Evolutionary conservation across 2,329 filamentous ascomycete species (phyloP).

Genomic region (Trichoderma breve): DNA sequence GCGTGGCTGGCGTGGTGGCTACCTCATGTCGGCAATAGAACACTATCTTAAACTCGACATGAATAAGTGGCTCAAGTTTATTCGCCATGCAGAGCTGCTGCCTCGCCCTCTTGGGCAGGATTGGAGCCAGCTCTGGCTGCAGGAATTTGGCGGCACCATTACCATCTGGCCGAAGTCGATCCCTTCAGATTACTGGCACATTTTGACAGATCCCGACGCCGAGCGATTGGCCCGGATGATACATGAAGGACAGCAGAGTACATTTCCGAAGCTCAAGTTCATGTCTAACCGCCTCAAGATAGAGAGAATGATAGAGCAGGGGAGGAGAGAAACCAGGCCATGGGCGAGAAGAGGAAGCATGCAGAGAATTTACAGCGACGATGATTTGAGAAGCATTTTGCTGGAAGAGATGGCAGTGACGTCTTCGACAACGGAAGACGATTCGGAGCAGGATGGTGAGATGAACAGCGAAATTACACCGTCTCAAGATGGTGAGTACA

Average conservation of each 20-base stretch:
- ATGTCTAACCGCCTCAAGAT: constrained; percentile 82
- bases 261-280: constrained; percentile 90
- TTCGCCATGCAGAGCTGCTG: constrained; percentile 86
- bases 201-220: constrained; percentile 78
- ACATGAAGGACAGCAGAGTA: constrained; percentile 81
- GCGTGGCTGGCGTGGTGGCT: constrained; percentile 93
- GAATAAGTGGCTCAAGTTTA: constrained; percentile 95
- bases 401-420: constrained; percentile 34
- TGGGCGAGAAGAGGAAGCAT: constrained; percentile 51
- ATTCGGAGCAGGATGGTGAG: constrained; percentile 32
- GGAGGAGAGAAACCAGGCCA: constrained; percentile 52
- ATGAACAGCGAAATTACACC: neutral
- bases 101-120: constrained; percentile 90
- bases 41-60: constrained; percentile 96
- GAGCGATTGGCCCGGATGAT: constrained; percentile 82
- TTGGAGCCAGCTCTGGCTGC: constrained; percentile 95
- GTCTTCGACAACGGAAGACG: constrained; percentile 37
- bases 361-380: constrained; percentile 60
- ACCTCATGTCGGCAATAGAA: constrained; percentile 86
- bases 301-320: constrained; percentile 66
- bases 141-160: constrained; percentile 89
- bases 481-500: constrained; percentile 24
- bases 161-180: constrained; percentile 91
- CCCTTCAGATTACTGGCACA: constrained; percentile 77
- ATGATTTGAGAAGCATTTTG: constrained; percentile 54